Evolutionary conservation across 2,329 filamentous ascomycete species (phyloP), one percentile per base, ranked within the genome.

Genomic region (Alternaria sp.): DNA sequence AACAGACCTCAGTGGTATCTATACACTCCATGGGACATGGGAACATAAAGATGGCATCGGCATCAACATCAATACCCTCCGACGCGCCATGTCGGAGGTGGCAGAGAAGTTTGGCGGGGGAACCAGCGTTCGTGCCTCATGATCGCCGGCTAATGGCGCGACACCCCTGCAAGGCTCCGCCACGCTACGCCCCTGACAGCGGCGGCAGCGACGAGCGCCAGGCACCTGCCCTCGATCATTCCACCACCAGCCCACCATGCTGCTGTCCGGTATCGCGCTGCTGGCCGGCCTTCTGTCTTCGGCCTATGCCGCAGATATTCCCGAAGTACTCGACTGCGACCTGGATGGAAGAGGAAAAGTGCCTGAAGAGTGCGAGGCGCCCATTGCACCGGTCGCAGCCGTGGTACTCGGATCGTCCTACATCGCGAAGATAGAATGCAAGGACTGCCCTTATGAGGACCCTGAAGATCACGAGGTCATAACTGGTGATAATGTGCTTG

Each of bases 401-500:
- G 60, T 78, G 20, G 60, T 61, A 44, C 68, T 71, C 28, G 73
- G 66, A 55, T 60, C 63, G n/a, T 73, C 69, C 54, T 78, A 77
- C 65, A 63, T 74, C n/a, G 69, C 75, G 9, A 77, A 71, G 55
- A 64, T 79, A 11, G 68, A 72, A 53, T 79, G 77, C 66, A 66
- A 69, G 25, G 69, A 75, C 62, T 79, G 77, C 45, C 65, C 70
- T 4, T 70, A 69, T 49, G 46, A 61, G 18, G 33, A 68, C 21
- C 55, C 12, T 18, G 30, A 28, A 23, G 44, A 60, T 15, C 43
- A 63, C 25, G 60, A 55, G 10, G 61, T 70, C 8, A 30, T 55
- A n/a, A 57, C 68, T 28, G 58, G 47, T 33, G 70, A 77, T 41
- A 69, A 75, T 51, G 67, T 73, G 30, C 53, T 78, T 46, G 75